phyloP scores from a whole-genome alignment of 805 yeast species.

The Cyberlindnera euphorbiiphila region DNA sequence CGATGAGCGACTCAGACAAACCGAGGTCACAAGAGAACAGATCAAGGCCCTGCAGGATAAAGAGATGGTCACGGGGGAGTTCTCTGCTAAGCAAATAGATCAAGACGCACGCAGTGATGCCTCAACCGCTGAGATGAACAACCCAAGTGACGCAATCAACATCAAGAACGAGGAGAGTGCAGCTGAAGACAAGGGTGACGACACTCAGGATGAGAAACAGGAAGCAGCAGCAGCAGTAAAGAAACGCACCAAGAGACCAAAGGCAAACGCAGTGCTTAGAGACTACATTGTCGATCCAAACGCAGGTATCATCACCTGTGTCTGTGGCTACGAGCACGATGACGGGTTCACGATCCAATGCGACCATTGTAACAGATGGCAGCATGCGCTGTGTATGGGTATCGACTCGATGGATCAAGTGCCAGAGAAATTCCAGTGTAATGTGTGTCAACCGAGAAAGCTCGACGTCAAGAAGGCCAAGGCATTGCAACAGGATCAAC shows the following conservation, averaged over 20 bases:
- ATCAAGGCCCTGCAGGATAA: constrained; percentile 10
- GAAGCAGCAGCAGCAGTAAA: constrained; percentile 2
- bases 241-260: constrained; percentile 13
- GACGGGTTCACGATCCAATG: constrained; percentile 95
- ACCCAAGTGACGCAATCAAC: too few species aligned
- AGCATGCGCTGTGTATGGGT: constrained; percentile 88
- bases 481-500: constrained; percentile 34
- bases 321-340: constrained; percentile 83
- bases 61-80: constrained; percentile 7
- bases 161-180: too few species aligned
- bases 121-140: constrained; percentile 10
- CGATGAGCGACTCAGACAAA: constrained; percentile 16
- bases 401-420: constrained; percentile 67
- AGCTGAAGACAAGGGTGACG: constrained; percentile 15
- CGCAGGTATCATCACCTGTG: constrained; percentile 82
- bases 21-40: constrained; percentile 9
- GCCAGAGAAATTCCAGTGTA: constrained; percentile 81
- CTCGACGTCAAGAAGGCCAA: constrained; percentile 42
- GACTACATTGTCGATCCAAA: constrained; percentile 70
- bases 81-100: constrained; percentile 5
- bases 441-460: constrained; percentile 60
- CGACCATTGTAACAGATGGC: constrained; percentile 91
- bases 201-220: constrained; percentile 14
- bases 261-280: constrained; percentile 10
- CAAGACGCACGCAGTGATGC: constrained; percentile 10